Percentiles rank a stretch among this genome's conserved stretches.
These are phyloP conservation scores for Teratosphaeria viscida DNA, from an alignment of 2,329 filamentous ascomycete species.

Conservation along the genomic window DNA sequence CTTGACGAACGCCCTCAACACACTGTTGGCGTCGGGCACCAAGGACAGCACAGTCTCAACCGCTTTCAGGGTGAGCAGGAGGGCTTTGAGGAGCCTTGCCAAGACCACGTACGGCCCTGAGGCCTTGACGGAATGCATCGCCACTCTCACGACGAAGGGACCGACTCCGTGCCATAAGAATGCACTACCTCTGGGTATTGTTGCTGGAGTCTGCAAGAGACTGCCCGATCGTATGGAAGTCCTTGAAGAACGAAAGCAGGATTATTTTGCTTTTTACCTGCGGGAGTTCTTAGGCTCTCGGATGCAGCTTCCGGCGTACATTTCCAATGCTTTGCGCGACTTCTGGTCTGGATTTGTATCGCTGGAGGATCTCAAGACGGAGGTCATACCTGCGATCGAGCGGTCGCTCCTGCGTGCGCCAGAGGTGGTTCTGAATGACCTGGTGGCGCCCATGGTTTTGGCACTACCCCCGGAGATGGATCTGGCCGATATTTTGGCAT, in stretches of 20 bases:
- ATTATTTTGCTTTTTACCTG: slow-evolving; percentile 72
- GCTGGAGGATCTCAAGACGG: slow-evolving; percentile 61
- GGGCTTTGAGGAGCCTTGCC: slow-evolving; percentile 67
- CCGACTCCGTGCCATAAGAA: slow-evolving; percentile 56
- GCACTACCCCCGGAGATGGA: slow-evolving; percentile 63
- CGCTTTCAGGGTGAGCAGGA: slow-evolving; percentile 65
- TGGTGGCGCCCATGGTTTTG: slow-evolving; percentile 62
- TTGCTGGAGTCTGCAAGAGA: slow-evolving; percentile 77
- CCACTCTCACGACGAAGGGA: slow-evolving; percentile 58
- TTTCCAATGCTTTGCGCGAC: slow-evolving; percentile 63
- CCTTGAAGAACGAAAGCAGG: slow-evolving; percentile 55
- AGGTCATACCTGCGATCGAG: slow-evolving; percentile 72
- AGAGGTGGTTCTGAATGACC: slow-evolving; percentile 73
- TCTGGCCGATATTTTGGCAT: slow-evolving; percentile 61
- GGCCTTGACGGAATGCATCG: slow-evolving; percentile 52
- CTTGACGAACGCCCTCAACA: slow-evolving; percentile 65
- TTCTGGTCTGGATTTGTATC: slow-evolving; percentile 72
- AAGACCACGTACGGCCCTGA: slow-evolving; percentile 49
- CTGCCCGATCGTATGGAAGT: slow-evolving; percentile 52
- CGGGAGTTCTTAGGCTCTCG: slow-evolving; percentile 78
- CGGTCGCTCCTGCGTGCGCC: slow-evolving; percentile 82
- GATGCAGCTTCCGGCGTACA: slow-evolving; percentile 56
- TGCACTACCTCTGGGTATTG: slow-evolving; percentile 67
- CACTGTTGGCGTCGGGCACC: slow-evolving; percentile 56
- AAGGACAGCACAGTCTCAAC: slow-evolving; percentile 59